These are phyloP conservation scores for Umbellularia californica DNA, from an alignment of 164 flowering plant genomes.

Conservation along the genomic window DNA sequence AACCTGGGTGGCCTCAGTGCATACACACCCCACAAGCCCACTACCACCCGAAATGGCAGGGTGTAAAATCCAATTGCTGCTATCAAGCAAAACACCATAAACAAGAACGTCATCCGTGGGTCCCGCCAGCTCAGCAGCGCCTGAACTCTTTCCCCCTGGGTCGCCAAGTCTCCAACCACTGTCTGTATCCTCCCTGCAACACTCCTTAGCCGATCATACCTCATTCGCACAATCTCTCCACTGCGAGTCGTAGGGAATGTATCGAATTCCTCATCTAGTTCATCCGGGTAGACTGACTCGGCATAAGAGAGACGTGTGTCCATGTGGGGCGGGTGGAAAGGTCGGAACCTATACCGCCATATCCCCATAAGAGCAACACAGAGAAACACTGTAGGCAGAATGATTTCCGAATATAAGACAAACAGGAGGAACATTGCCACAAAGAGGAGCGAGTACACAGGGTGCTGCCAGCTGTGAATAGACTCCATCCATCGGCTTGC, in stretches of 20 bases:
- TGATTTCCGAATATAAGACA: conserved; percentile 19
- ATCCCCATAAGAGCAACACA: conserved; percentile 18
- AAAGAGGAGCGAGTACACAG: conserved; percentile 21
- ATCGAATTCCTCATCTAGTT: conserved; percentile 34
- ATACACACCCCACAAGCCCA: conserved; percentile 13
- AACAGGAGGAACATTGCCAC: conserved; percentile 16
- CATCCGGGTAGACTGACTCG: conserved; percentile 21
- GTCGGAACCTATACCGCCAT: conserved; percentile 20
- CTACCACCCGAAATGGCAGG: conserved; percentile 22
- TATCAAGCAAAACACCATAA: conserved; percentile 16
- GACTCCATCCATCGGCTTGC: conserved; percentile 22
- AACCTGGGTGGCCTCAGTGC: conserved; percentile 25
- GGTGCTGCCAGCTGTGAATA: conserved; percentile 31
- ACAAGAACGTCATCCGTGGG: conserved; percentile 25
- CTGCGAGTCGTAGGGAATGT: conserved; percentile 27
- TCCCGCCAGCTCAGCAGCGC: conserved; percentile 33
- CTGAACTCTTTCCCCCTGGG: conserved; percentile 27
- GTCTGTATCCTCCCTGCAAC: conserved; percentile 29
- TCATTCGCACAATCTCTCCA: conserved; percentile 24
- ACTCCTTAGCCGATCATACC: conserved; percentile 30
- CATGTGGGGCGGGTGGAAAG: conserved; percentile 29
- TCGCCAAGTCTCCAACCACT: conserved; percentile 29
- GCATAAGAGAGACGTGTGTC: conserved; percentile 28
- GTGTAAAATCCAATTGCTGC: conserved; percentile 20
- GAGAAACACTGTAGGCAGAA: conserved; percentile 20